Evolutionary conservation across 306 rosid genomes (phyloP).

Genomic region (Trifolium subterraneum): DNA sequence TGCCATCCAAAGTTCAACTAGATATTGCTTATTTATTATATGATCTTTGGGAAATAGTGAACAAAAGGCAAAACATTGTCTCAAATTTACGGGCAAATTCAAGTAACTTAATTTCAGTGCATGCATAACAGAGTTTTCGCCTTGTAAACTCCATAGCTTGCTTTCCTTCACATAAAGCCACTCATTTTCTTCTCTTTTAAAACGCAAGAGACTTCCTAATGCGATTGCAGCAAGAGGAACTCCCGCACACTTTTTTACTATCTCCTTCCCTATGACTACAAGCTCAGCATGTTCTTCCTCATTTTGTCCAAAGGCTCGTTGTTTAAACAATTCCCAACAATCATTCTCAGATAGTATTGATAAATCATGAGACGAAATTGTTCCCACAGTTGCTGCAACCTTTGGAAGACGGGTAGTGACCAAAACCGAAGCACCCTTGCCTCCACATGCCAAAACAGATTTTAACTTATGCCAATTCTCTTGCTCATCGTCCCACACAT

Average conservation of each 20-base stretch:
- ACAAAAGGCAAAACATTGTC: slow-evolving; percentile 42
- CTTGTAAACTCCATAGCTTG: slow-evolving; percentile 21
- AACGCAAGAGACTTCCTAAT: slow-evolving; percentile 32
- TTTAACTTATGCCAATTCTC: slow-evolving; percentile 39
- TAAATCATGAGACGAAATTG: slow-evolving; percentile 21
- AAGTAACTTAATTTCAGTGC: slow-evolving; percentile 40
- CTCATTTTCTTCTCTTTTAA: slow-evolving; percentile 21
- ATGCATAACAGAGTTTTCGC: slow-evolving; percentile 6
- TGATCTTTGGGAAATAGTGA: slow-evolving; percentile 40
- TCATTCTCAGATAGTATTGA: slow-evolving; percentile 19
- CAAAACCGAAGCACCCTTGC: slow-evolving; percentile 45
- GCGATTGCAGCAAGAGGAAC: slow-evolving; percentile 45
- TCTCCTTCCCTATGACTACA: slow-evolving; percentile 36
- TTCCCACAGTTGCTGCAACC: slow-evolving; percentile 41
- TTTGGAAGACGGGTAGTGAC: slow-evolving; percentile 44
- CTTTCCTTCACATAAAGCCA: slow-evolving; percentile 32
- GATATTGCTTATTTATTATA: not conserved
- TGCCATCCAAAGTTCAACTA: slow-evolving; percentile 44
- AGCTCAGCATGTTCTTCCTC: slow-evolving; percentile 30
- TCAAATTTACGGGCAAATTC: not conserved
- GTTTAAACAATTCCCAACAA: slow-evolving; percentile 4
- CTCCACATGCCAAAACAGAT: slow-evolving; percentile 38
- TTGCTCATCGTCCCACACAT: slow-evolving; percentile 51
- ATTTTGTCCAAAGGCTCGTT: slow-evolving; percentile 37
- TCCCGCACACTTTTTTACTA: slow-evolving; percentile 41